Evolutionary conservation across 768 basidiomycete species (phyloP).

Genomic region (Gyrodon lividus): DNA sequence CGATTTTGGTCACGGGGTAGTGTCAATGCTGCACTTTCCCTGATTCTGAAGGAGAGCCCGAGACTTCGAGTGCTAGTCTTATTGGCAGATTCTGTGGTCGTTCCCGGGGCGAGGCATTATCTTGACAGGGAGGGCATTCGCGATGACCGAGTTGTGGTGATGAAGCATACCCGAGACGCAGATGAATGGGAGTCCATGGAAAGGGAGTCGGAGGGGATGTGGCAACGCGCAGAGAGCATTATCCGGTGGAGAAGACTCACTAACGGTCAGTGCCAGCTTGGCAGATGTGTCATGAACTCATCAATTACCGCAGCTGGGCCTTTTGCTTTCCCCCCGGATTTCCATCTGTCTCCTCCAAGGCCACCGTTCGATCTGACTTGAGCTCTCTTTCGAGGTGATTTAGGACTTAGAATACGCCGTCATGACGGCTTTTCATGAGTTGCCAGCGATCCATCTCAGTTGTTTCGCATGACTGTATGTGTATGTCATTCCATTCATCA

Average conservation of each 20-base stretch:
- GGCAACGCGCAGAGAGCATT: conserved; percentile 12
- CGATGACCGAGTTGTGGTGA: conserved; percentile 15
- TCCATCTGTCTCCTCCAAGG: not conserved
- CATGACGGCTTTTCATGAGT: no score
- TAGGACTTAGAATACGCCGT: no score
- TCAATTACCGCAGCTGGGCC: conserved; percentile 4
- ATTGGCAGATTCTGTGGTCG: conserved; percentile 7
- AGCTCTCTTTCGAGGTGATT: no score
- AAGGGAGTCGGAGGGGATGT: conserved; percentile 9
- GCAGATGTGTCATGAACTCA: not conserved
- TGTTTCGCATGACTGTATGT: no score
- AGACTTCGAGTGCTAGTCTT: conserved; percentile 12
- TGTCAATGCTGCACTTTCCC: conserved; percentile 2
- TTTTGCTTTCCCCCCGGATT: conserved; percentile 10
- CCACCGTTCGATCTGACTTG: no score
- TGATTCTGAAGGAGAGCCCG: conserved; percentile 2
- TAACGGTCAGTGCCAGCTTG: conserved; percentile 5
- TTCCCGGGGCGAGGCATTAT: conserved; percentile 1
- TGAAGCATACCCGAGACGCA: conserved; percentile 8
- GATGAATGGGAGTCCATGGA: conserved; percentile 16
- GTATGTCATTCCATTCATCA: no score
- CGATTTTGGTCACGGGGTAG: conserved; percentile 16
- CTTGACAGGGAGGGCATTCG: conserved; percentile 9
- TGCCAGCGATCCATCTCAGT: no score
- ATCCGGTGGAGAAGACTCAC: conserved; percentile 12